These are phyloP conservation scores for Chaetomiaceae sp. DNA, from an alignment of 2,329 filamentous ascomycete species.

Conservation along the genomic window DNA sequence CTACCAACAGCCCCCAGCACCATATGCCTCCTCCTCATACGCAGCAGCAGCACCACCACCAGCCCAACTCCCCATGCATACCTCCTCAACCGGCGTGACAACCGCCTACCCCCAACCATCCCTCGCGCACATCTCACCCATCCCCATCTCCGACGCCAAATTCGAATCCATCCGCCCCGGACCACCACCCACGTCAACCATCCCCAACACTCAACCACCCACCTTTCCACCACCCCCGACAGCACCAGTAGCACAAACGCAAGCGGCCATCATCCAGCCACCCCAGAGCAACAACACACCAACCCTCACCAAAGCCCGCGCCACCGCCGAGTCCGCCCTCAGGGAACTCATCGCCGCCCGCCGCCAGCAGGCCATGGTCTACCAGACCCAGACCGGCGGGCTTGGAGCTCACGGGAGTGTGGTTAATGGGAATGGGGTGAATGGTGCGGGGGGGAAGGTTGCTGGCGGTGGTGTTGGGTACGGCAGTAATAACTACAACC, in stretches of 20 bases:
- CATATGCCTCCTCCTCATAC: background rate
- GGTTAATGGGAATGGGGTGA: slow-evolving; percentile 15
- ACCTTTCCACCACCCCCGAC: background rate
- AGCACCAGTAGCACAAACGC: background rate
- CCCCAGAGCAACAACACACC: slow-evolving; percentile 2
- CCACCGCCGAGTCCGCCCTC: slow-evolving; percentile 30
- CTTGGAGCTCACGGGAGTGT: slow-evolving; percentile 2
- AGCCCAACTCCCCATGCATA: background rate
- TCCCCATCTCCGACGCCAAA: slow-evolving; percentile 5
- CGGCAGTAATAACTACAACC: no score
- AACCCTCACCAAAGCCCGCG: slow-evolving; percentile 23
- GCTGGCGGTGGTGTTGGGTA: slow-evolving; percentile 34
- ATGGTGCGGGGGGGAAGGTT: background rate
- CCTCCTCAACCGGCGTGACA: background rate
- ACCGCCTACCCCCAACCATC: background rate
- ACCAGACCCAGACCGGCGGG: background rate
- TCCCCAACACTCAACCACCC: background rate
- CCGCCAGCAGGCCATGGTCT: slow-evolving; percentile 23
- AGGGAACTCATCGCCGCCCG: slow-evolving; percentile 34
- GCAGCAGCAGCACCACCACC: background rate
- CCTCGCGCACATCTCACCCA: background rate
- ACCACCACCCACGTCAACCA: background rate
- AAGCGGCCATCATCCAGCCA: background rate
- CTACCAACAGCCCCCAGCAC: background rate
- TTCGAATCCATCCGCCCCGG: background rate